Evolutionary conservation across 2,329 filamentous ascomycete genomes (phyloP), one percentile per base, ranked within the genome.

Genomic region (Fusarium temperatum): DNA sequence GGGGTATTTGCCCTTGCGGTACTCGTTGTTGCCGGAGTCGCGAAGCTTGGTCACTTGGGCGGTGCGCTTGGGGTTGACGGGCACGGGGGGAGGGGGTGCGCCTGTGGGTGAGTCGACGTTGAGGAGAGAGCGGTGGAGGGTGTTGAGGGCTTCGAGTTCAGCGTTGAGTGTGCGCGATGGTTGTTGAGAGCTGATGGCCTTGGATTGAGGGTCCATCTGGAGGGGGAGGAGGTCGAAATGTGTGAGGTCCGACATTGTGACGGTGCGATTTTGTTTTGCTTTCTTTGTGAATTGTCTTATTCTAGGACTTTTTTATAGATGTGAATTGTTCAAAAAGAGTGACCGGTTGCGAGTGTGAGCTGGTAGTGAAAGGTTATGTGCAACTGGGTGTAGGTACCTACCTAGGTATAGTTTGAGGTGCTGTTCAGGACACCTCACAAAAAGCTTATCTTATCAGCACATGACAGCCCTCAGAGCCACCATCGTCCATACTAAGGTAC

Each of bases 41-140:
- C 95, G 94, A 75, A 98, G 91, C 85, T 98, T 98, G 84, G 88
- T 90, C 83, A 99, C 93, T 81, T 95, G 91, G 41, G 94, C 94
- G 75, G 89, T 92, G 80, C 96, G 94, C 85, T 98, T 98, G 58
- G 94, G 95, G 87, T 98, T 97, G 71, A 98, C 92, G 68, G 95
- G 95, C 47, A 97, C 89, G 0, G 96, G 96, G 0, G 96, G 93
- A 10, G 95, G 95, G 0, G 96, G 96, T 26, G 94, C 86, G 54
- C 84, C 87, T 67, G 89, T 88, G 11, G 94, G 89, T 15, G 75
- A 75, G 17, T 83, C 82, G 68, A 80, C 62, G 63, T 84, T 83
- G 77, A 96, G 86, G 69, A 98, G 89, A 48, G 89, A 83, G 76
- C 91, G 90, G 89, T 97, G 94, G 57, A 98, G 90, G 57, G 83